phyloP scores from a whole-genome alignment of 2,329 filamentous ascomycete genomes.

The Daldinia eschscholtzii region DNA sequence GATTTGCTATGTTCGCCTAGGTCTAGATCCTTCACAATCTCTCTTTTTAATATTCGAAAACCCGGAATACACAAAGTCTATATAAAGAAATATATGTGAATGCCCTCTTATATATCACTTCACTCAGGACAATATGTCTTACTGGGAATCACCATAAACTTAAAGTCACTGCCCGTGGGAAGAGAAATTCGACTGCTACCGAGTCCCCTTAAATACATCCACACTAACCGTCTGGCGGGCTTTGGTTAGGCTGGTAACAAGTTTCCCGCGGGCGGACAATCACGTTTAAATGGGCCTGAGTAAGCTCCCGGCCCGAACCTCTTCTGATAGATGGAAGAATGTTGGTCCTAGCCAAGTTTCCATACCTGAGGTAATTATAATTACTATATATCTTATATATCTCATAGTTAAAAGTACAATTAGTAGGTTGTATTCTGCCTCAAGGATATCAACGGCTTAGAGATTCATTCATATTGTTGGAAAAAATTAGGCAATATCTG shows the following conservation, averaged over 20 bases:
- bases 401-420: neutral
- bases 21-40: no score
- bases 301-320: neutral
- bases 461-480: neutral
- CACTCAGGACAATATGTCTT: neutral
- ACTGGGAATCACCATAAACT: no score
- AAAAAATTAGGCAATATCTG: neutral
- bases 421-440: no score
- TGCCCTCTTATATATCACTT: neutral
- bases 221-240: neutral
- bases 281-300: neutral
- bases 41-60: neutral
- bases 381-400: neutral
- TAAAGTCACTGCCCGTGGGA: neutral
- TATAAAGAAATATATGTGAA: neutral
- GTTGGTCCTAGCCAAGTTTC: neutral
- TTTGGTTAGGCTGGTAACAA: neutral
- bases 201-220: neutral
- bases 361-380: neutral
- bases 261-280: neutral
- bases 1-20: neutral
- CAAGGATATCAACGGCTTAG: neutral
- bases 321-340: neutral
- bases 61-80: neutral
- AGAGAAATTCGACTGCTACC: neutral